Percentiles rank a stretch among this genome's conserved stretches.
Evolutionary conservation across 129 eudicot genomes (phyloP).

Genomic region (Cynara cardunculus): DNA sequence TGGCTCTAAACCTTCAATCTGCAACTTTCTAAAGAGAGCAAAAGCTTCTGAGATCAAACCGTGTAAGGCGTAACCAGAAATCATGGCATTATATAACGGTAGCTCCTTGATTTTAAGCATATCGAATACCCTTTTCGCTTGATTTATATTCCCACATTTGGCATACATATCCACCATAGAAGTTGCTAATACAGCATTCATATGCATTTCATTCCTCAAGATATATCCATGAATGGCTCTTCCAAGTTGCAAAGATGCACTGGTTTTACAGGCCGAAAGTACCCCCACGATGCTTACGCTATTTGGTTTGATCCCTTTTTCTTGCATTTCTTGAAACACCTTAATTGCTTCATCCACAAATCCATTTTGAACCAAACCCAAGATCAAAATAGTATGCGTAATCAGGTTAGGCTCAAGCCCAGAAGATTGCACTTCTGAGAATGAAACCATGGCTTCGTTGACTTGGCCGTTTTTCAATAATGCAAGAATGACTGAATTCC

Average conservation of each 20-base stretch:
- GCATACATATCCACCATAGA: constrained; percentile 83
- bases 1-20: constrained; percentile 38
- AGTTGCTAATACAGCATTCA: constrained; percentile 49
- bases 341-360: constrained; percentile 39
- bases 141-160: constrained; percentile 63
- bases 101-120: constrained; percentile 30
- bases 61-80: constrained; percentile 62
- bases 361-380: constrained; percentile 56
- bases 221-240: constrained; percentile 56
- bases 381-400: constrained; percentile 49
- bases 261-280: constrained; percentile 54
- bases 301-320: constrained; percentile 46
- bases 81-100: constrained; percentile 63
- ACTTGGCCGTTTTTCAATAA: constrained; percentile 50
- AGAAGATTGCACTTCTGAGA: constrained; percentile 47
- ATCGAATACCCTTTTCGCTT: constrained; percentile 49
- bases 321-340: constrained; percentile 50
- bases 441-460: constrained; percentile 52
- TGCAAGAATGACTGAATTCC: constrained; percentile 64
- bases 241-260: constrained; percentile 49
- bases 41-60: constrained; percentile 53
- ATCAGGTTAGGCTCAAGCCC: constrained; percentile 48
- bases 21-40: constrained; percentile 32
- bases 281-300: constrained; percentile 33
- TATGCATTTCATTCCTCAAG: constrained; percentile 31